Evolutionary conservation across 371 early-diverging fungal genomes (phyloP), one percentile per base, ranked within the genome.

Genomic region (Phascolomyces articulosus): DNA sequence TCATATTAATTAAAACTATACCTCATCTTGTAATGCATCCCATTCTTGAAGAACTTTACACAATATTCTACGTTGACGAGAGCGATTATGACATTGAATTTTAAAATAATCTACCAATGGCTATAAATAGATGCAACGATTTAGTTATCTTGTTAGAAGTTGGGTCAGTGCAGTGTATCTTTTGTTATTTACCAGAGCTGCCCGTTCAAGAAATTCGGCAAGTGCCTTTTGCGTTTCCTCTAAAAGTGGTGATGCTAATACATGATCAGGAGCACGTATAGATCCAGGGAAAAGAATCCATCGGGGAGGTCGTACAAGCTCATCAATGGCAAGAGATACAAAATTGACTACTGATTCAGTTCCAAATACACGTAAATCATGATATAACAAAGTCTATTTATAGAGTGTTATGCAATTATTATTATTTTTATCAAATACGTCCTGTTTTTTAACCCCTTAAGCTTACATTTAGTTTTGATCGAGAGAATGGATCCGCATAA

Each of bases 31-130:
- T 27, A 91, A 62, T 10, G 72, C 57, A 48, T 93, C 92, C 90
- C 91, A 92, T 54, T 80, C 83, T 6, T 65, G 67, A 3, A 90
- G 60, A 24, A 86, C 70, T 69, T 92, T 92, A 27, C 82, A 71
- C 27, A 87, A 67, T 40, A 89, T 82, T 21, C 94, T 73, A 29
- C 90, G 76, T 67, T 89, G 90, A 0, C 93, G 80, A 4, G 91
- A 77, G 47, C 87, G 82, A 59, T 93, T 93, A 69, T 88, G 90
- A 11, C 91, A 88, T 58, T 85, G 79, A 2, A 88, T 79, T 66
- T 84, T 86, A 55, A 90, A 75, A 16, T 78, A 81, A 63, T 86
- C 86, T 4, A 83, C 67, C 69, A 91, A 82, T 0, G 86, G 80
- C 74, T 86, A 60, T 21, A 26, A 16, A 20, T n/a, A 48, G 9